These are phyloP conservation scores for Collybia mongolica DNA, from an alignment of 768 basidiomycete species.

Conservation along the genomic window DNA sequence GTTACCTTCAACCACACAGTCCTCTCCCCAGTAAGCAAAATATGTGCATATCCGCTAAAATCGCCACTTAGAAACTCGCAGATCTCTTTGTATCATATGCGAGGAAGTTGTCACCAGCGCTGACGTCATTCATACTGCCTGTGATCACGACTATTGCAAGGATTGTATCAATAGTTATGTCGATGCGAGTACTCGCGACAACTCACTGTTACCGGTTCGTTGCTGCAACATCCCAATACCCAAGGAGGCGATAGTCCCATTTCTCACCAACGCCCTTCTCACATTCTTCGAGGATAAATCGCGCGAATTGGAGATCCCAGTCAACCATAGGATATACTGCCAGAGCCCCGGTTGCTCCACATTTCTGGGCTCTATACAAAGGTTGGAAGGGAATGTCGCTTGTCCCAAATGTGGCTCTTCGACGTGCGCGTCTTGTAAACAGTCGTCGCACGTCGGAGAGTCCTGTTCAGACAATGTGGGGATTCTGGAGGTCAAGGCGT, in stretches of 20 bases:
- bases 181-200: slow-evolving; percentile 34
- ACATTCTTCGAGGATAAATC: slow-evolving; percentile 8
- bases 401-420: slow-evolving; percentile 40
- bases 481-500: slow-evolving; percentile 37
- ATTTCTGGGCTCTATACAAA: slow-evolving; percentile 35
- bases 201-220: slow-evolving; percentile 36
- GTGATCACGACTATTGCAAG: slow-evolving; percentile 35
- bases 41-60: too few relatives aligned
- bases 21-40: too few relatives aligned
- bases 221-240: slow-evolving; percentile 34
- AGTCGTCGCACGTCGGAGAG: slow-evolving; percentile 35
- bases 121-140: slow-evolving; percentile 21
- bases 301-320: slow-evolving; percentile 14
- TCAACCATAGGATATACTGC: slow-evolving; percentile 15
- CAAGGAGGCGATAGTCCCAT: slow-evolving; percentile 12
- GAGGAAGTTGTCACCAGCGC: background rate
- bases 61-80: too few relatives aligned
- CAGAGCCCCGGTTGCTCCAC: slow-evolving; percentile 37
- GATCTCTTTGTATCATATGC: background rate
- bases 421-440: slow-evolving; percentile 52
- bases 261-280: slow-evolving; percentile 3
- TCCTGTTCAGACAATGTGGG: slow-evolving; percentile 43
- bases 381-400: slow-evolving; percentile 13
- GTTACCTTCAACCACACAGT: too few relatives aligned
- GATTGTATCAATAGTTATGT: slow-evolving; percentile 31